Evolutionary conservation across 148 eudicot species (phyloP), one percentile per base, ranked within the genome.

Genomic region (Heliamphora exappendiculata): DNA sequence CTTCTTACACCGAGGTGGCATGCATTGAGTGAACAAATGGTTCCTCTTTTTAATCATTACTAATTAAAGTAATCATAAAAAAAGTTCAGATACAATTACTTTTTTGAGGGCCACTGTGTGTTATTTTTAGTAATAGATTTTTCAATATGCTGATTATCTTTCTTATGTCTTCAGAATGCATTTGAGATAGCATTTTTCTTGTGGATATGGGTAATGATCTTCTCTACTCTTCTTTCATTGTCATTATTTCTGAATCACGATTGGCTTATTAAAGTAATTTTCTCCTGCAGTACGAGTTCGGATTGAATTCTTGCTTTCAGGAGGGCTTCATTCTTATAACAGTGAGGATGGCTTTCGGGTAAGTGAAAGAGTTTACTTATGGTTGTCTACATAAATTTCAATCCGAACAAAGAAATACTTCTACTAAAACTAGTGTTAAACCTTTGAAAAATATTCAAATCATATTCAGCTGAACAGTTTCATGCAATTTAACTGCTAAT

Each of bases 111-210:
- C 13, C 29, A 9, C 9, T 57, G 41, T 34, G 28, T 14, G n/a
- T 6, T 39, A 45, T 57, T 53, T 44, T 62, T n/a, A n/a, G n/a
- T n/a, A n/a, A 39, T 26, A 37, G 20, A 29, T 14, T 33, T 63
- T 49, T 51, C 64, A 41, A 79, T 50, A 42, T 33, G 47, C 6
- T 53, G 53, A 13, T 73, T 37, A n/a, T n/a, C n/a, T n/a, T 62
- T 66, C 69, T 67, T 47, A n/a, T 20, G 19, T 49, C 31, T 77
- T 16, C 94, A 93, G 98, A 93, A 93, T 75, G 94, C 98, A 24
- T 93, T 93, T 44, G 92, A 91, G 80, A 86, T 93, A 64, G 91
- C 92, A n/a, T 86, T 87, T 81, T 87, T 91, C 89, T 69, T 91
- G 28, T 91, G 98, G 98, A 90, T 86, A 68, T 75, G 85, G 94